Evolutionary conservation across 2,329 filamentous ascomycete genomes (phyloP), one percentile per base, ranked within the genome.

Genomic region (Ophiostoma angusticollis): DNA sequence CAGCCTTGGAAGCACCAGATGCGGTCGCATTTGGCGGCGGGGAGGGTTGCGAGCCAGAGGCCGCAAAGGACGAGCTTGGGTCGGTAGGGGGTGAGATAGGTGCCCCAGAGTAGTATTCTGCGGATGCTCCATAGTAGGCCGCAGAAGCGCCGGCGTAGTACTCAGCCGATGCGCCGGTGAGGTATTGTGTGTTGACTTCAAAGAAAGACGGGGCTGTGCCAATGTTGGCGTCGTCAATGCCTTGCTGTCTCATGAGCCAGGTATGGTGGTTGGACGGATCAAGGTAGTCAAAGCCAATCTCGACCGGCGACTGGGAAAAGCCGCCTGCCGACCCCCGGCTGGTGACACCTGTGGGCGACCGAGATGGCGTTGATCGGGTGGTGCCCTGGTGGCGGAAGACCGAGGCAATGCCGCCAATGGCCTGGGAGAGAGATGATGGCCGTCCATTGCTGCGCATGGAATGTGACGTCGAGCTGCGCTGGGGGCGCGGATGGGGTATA

Each of bases 81-180:
- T 47, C 46, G 1, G 35, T 46, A 7, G 50, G 48, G 1, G 52
- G 50, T 13, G 51, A 52, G 12, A 53, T 24, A 6, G 51, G 51
- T 6, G 47, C 48, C 9, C 47, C 48, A 5, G 49, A 48, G 39
- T 52, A 51, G 39, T 50, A 51, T 13, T 48, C 46, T 19, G 48
- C 51, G 13, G 49, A 46, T 4, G 45, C 45, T n/a, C 51, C 51
- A n/a, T n/a, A n/a, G n/a, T n/a, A n/a, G n/a, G n/a, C n/a, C n/a
- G n/a, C n/a, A 6, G 51, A 50, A 5, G 47, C 48, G 12, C 47
- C 48, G 5, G 49, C 47, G 39, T 52, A 51, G 39, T 50, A 51
- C n/a, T 48, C 46, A 21, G 48, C 51, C n/a, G 49, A 46, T 4
- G 45, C 45, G 16, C 51, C 51, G 9, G 48, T 47, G n/a, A 46